Evolutionary conservation across 441 rosid species (phyloP), one percentile per base, ranked within the genome.

Genomic region (Pelargonium fulgidum): DNA sequence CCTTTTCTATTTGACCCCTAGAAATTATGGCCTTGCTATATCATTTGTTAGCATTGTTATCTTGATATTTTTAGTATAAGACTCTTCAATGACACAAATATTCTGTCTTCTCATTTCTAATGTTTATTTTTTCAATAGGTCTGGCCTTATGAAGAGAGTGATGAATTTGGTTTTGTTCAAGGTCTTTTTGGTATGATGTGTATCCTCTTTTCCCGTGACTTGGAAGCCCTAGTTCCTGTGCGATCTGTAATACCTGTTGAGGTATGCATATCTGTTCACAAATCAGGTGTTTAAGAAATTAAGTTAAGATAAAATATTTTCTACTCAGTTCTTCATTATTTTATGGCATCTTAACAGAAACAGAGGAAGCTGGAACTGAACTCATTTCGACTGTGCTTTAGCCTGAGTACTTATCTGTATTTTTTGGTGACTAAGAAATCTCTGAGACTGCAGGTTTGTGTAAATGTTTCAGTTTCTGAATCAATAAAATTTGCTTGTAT

Each of bases 101-200:
- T 58, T 58, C 33, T 58, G 36, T 58, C 33, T 20, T 58, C 20
- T 22, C 33, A 19, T 56, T 56, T 17, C 62, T 56, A 58, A 58
- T 58, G 20, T 58, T 3, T 45, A 62, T 7, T n/a, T 68, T 9
- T 14, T 42, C 29, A 19, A 56, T 79, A 93, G 98, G 92, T 90
- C 63, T 93, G 99, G 99, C 97, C 97, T 56, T 93, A 86, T 7
- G 99, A 93, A 82, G 96, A 91, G 86, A 89, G 77, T 54, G 87
- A 84, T 7, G 87, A 85, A 68, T 83, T 78, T 78, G 97, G 97
- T 69, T 84, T 89, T 85, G 90, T 91, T 78, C 97, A 91, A 90
- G 92, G 86, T 66, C 87, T 93, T 64, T 91, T 89, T 80, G 82
- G 83, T 67, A 83, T 91, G 91, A 93, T 89, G 93, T 75, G 69